phyloP scores from a whole-genome alignment of 23 red algal species.

The Gracilaria gracilis region DNA sequence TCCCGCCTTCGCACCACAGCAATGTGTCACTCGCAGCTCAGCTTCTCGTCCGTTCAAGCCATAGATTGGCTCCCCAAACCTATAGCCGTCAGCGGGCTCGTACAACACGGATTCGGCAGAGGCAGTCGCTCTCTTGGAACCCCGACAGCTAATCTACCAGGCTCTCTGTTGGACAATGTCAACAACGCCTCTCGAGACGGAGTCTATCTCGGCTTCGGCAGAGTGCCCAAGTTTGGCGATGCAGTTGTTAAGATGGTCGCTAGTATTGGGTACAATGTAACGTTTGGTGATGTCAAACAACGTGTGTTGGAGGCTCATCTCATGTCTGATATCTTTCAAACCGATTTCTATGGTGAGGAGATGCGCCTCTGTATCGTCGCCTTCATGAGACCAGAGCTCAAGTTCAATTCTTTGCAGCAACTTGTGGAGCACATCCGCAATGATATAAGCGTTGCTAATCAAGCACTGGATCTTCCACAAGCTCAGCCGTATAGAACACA shows the following conservation, averaged over 20 bases:
- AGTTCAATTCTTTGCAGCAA: conserved; percentile 79
- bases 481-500: conserved; percentile 46
- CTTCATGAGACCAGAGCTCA: conserved; percentile 81
- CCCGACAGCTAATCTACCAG: conserved; percentile 86
- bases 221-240: conserved; percentile 51
- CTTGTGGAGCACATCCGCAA: conserved; percentile 76
- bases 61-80: conserved; percentile 67
- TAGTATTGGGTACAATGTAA: conserved; percentile 80
- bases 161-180: conserved; percentile 31
- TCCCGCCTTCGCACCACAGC: not conserved
- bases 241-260: conserved; percentile 69
- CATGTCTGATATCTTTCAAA: conserved; percentile 67
- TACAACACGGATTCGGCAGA: conserved; percentile 83
- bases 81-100: conserved; percentile 54
- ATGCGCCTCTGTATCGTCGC: conserved; percentile 82
- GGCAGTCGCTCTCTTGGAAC: conserved; percentile 79
- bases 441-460: conserved; percentile 67
- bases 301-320: conserved; percentile 88
- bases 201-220: conserved; percentile 88
- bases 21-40: not conserved
- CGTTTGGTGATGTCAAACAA: conserved; percentile 77
- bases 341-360: conserved; percentile 91
- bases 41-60: conserved; percentile 51
- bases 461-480: conserved; percentile 48
- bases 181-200: conserved; percentile 55